phyloP scores from a whole-genome alignment of 257 asterid genomes.

The Linaria vulgaris region DNA sequence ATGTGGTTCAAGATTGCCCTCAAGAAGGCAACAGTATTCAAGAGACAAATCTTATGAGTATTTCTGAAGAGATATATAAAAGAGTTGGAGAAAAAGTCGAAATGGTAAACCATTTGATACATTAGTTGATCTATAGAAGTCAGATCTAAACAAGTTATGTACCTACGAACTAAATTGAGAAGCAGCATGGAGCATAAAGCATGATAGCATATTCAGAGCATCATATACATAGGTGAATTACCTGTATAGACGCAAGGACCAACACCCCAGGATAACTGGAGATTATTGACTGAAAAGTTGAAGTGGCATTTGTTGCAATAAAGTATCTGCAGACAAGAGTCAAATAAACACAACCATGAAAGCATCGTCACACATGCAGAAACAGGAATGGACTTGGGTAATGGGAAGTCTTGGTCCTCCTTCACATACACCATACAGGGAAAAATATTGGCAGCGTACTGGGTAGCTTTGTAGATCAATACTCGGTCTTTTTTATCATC shows the following conservation, averaged over 20 bases:
- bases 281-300: conserved; percentile 74
- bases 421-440: neutral
- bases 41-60: no score
- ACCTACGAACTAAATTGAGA: no score
- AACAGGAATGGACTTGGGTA: conserved; percentile 1
- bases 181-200: no score
- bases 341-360: conserved; percentile 11
- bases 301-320: conserved; percentile 76
- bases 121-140: no score
- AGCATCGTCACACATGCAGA: conserved; percentile 9
- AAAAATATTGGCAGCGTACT: conserved; percentile 2
- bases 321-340: conserved; percentile 55
- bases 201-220: no score
- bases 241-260: conserved; percentile 86
- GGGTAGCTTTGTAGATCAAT: conserved; percentile 5
- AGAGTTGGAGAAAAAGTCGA: no score
- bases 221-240: conserved; percentile 24
- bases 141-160: no score
- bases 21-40: no score
- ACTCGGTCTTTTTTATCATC: neutral
- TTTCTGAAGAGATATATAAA: no score
- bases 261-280: conserved; percentile 82
- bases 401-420: neutral
- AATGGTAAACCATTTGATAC: no score
- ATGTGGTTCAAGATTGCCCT: no score